Base-by-base conservation (phyloP, 108 stramenopile species). In the Tribonema minus region DNA sequence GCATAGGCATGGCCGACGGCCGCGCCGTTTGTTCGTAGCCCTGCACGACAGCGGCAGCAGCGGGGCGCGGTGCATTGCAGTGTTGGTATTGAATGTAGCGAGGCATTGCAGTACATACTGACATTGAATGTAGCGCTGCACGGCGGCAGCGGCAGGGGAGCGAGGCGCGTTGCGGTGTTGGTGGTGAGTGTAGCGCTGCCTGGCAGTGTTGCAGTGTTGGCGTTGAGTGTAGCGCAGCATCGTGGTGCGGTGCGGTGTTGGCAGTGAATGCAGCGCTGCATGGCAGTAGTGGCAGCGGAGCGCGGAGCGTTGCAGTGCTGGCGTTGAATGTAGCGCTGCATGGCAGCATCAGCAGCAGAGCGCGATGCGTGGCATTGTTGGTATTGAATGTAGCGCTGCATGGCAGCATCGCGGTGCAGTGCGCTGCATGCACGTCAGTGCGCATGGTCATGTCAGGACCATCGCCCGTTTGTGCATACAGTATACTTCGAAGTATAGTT, bases 1-100 rank as follows among this genome's bases (percentile, higher is more conserved):
- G 68, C 84, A 86, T 85, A 3, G 85, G 85, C 46, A 82, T 34
- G 26, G 82, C 82, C 0, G 41, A 25, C 26, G 81, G 35, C 1
- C 37, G n/a, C 62, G 37, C 30, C 30, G 72, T 70, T 26, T 41
- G n/a, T 37, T 64, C 26, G 40, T 79, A 79, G 29, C 77, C 77
- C 77, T 79, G 75, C 0, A 63, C 23, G 59, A 35, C 30, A 29
- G 26, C 6, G 7, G n/a, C 3, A 4, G n/a, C n/a, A 9, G 34
- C 32, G 66, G 2, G 12, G 70, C 12, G 54, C 26, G 32, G 20
- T 23, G 0, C 15, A 9, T 71, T 71, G 32, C 12, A 23, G 1
- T 15, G 35, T 61, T 15, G 40, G 12, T 25, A 27, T 7, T 36
- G 0, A n/a, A 29, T 66, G 31, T 15, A 9, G 20, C 3, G 9